phyloP scores from a whole-genome alignment of 805 yeast species.

The Lipomyces orientalis region DNA sequence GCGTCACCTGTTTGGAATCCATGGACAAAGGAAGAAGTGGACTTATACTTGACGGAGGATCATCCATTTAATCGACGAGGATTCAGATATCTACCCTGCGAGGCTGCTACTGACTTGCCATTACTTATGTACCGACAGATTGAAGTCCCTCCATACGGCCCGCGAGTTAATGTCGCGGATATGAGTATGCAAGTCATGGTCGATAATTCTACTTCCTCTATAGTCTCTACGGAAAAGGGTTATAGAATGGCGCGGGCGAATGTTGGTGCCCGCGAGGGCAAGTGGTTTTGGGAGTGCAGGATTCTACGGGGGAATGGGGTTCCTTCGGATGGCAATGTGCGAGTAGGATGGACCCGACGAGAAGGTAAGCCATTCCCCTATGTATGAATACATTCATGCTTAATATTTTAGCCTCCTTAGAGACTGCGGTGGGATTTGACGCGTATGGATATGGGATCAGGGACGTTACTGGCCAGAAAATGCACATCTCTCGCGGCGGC shows the following conservation, averaged over 20 bases:
- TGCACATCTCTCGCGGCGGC: constrained; percentile 74
- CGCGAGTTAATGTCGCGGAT: constrained; percentile 70
- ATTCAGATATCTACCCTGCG: constrained; percentile 78
- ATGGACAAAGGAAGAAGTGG: constrained; percentile 24
- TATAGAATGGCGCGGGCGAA: constrained; percentile 82
- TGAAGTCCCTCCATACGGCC: constrained; percentile 70
- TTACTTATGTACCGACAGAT: constrained; percentile 70
- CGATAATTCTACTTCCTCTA: constrained; percentile 43
- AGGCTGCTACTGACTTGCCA: constrained; percentile 61
- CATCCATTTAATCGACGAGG: constrained; percentile 80
- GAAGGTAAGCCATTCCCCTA: constrained; percentile 50
- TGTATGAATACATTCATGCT: not conserved
- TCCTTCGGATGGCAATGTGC: constrained; percentile 58
- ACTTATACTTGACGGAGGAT: constrained; percentile 65
- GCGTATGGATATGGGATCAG: constrained; percentile 92
- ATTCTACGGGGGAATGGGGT: constrained; percentile 50
- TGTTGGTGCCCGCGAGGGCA: constrained; percentile 77
- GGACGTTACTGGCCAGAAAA: constrained; percentile 73
- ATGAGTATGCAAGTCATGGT: constrained; percentile 63
- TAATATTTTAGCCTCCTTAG: constrained; percentile 63
- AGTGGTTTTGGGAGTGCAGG: constrained; percentile 77
- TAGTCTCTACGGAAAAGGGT: constrained; percentile 68
- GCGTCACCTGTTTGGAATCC: constrained; percentile 2
- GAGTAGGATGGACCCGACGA: constrained; percentile 81
- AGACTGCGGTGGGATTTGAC: constrained; percentile 95